These are phyloP conservation scores for Reticulascus tulasneorum DNA, from an alignment of 2,329 filamentous ascomycete species.

Conservation along the genomic window DNA sequence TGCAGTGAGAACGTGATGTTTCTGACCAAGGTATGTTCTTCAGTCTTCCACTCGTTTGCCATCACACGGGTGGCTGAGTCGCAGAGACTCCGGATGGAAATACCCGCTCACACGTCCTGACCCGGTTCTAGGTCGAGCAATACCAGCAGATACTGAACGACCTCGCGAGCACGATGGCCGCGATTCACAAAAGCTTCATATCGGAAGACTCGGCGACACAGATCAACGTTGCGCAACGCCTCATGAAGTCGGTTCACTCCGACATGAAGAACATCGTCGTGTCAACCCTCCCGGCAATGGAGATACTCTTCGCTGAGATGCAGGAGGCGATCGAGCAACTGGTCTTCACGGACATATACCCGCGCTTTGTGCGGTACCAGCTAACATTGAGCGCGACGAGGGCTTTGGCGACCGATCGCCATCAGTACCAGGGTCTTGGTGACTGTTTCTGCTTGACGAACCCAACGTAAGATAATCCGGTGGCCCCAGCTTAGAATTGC, in stretches of 20 bases:
- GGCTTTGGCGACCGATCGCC: conserved; percentile 34
- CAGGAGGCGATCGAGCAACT: conserved; percentile 39
- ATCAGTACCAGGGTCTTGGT: conserved; percentile 50
- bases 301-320: conserved; percentile 39
- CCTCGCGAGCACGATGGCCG: conserved; percentile 30
- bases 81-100: no score
- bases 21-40: conserved; percentile 47
- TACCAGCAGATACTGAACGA: conserved; percentile 38
- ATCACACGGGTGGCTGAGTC: no score
- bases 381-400: conserved; percentile 40
- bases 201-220: conserved; percentile 27
- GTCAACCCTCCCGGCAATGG: conserved; percentile 40
- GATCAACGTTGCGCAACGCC: conserved; percentile 35
- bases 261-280: conserved; percentile 44
- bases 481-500: no score
- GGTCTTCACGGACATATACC: conserved; percentile 43
- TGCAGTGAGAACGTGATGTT: conserved; percentile 49
- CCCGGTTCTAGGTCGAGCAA: conserved; percentile 29
- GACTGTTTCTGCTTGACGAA: conserved; percentile 57
- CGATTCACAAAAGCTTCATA: conserved; percentile 26
- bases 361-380: conserved; percentile 49
- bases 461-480: conserved; percentile 23
- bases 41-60: no score
- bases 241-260: conserved; percentile 36
- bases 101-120: conserved; percentile 39